Evolutionary conservation across 129 eudicot species (phyloP).

Genomic region (Helianthus tuberosus): DNA sequence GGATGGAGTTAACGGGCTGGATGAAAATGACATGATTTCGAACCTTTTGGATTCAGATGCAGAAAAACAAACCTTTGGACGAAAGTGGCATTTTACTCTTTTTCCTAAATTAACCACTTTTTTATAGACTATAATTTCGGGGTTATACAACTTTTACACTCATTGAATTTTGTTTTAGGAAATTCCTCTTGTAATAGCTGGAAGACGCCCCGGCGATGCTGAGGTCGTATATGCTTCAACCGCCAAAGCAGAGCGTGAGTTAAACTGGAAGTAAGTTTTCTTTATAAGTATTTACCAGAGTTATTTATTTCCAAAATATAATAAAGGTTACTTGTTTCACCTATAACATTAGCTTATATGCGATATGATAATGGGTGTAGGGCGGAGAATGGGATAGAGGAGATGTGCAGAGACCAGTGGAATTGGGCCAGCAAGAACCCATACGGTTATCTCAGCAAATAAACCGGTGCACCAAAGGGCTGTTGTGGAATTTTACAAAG

Average conservation of each 20-base stretch:
- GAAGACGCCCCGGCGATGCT: constrained; percentile 94
- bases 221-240: constrained; percentile 85
- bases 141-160: not conserved
- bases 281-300: too few relatives aligned
- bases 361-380: constrained; percentile 38
- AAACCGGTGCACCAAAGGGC: constrained; percentile 6
- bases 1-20: too few relatives aligned
- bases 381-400: constrained; percentile 79
- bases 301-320: not conserved
- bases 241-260: constrained; percentile 76
- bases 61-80: too few relatives aligned
- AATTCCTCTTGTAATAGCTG: constrained; percentile 78
- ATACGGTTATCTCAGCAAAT: constrained; percentile 57
- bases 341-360: not conserved
- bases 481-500: constrained; percentile 19
- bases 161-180: constrained; percentile 39
- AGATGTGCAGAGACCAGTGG: constrained; percentile 97
- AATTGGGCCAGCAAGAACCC: constrained; percentile 99
- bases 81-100: too few relatives aligned
- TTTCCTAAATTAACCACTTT: not conserved
- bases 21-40: too few relatives aligned
- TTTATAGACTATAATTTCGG: not conserved
- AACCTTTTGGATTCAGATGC: too few relatives aligned
- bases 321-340: not conserved
- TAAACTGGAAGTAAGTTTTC: constrained; percentile 89